phyloP scores from a whole-genome alignment of 2,329 filamentous ascomycete genomes.

The Pyrenophora graminea region DNA sequence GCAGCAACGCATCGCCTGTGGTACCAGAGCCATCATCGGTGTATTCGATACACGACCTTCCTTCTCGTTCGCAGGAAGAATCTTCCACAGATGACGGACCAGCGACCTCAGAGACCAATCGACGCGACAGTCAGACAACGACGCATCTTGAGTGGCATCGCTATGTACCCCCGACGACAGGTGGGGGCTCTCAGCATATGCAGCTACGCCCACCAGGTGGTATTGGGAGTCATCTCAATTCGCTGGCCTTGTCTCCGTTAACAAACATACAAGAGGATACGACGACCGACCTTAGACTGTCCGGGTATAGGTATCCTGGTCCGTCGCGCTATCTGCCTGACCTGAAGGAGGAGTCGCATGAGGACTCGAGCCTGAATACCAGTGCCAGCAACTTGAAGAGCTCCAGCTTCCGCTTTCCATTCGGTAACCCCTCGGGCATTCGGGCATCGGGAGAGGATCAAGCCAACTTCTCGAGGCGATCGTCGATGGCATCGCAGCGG shows the following conservation, averaged over 20 bases:
- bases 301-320: conserved; percentile 38
- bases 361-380: conserved; percentile 51
- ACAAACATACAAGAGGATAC: conserved; percentile 31
- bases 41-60: conserved; percentile 30
- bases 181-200: background rate
- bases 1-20: conserved; percentile 18
- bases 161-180: background rate
- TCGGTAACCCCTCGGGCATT: conserved; percentile 21
- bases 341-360: conserved; percentile 55
- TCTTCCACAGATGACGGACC: conserved; percentile 19
- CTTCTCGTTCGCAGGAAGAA: conserved; percentile 18
- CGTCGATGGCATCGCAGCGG: conserved; percentile 27
- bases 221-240: conserved; percentile 13
- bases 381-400: conserved; percentile 42
- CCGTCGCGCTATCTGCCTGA: conserved; percentile 47
- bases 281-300: conserved; percentile 41
- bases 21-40: conserved; percentile 28
- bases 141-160: conserved; percentile 40
- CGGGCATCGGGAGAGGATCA: conserved; percentile 30
- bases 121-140: conserved; percentile 41
- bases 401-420: conserved; percentile 33
- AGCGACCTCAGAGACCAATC: conserved; percentile 14
- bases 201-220: conserved; percentile 6
- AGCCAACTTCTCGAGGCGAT: conserved; percentile 21
- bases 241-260: conserved; percentile 4